Base-by-base conservation (phyloP, 139 green algal species). In the Pycnococcus provasolii region DNA sequence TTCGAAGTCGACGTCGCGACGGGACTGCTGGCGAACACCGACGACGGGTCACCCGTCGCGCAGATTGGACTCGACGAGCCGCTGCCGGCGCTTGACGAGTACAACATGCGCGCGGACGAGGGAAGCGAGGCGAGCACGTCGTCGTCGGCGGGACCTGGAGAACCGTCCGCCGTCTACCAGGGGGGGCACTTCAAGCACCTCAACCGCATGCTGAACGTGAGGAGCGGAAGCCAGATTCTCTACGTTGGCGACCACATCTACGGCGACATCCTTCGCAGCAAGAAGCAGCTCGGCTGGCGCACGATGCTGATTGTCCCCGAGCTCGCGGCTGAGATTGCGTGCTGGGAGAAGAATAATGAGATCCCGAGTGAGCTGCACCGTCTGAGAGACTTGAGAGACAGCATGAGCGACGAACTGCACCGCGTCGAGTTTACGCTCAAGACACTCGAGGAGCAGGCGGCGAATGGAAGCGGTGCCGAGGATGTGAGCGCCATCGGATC, bases 241-340 rank as follows among this genome's bases (percentile, higher is more conserved):
- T 94, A 92, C 73, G 80, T 90, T 4, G 87, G 76, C 6, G 71
- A 82, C 58, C 77, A 83, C 62, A 83, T 83, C 63, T 83, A 79
- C 51, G 77, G 77, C 42, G 77, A 83, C 62, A 81, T 83, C 53
- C 42, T 83, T 11, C 67, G 74, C 13, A 67, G 37, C 26, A 83
- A 83, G 63, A 83, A 83, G 67, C 48, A 45, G 39, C 58, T 83
- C 1, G 77, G 89, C 4, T 98, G 92, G 92, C 80, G 92, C 40
- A 98, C 92, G 9, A 95, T 97, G 90, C 86, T 98, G 68, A 87
- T 97, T 50, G 84, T 97, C 9, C 91, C 91, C 0, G 91, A 97
- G 85, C 83, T 97, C 26, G 87, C 89, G 62, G 26, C 53, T 4
- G 76, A 81, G 62, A 66, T 73, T 11, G 48, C 45, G 15, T 40